Conservation (phyloP, 306 rosid species). For the Hippophae rhamnoides region DNA sequence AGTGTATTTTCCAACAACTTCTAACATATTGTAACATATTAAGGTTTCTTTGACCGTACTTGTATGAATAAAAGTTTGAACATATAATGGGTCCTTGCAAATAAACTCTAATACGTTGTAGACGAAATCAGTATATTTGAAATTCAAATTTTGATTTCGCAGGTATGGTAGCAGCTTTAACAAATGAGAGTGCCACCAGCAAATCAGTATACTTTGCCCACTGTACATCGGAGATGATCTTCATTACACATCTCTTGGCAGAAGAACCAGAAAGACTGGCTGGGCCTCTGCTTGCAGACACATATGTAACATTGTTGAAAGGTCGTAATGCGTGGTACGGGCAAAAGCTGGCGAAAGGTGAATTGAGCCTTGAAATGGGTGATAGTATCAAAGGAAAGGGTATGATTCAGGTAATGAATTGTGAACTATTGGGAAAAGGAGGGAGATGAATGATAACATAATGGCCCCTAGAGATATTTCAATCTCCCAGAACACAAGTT, state of each 20-base stretch:
- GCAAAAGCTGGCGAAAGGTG: constrained; percentile 78
- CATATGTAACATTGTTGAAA: constrained; percentile 75
- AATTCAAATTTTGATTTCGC: constrained; percentile 14
- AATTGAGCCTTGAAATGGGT: constrained; percentile 89
- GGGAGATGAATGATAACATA: no score
- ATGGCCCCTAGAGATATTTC: no score
- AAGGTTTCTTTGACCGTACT: not conserved
- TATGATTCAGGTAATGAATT: constrained; percentile 75
- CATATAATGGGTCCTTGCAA: not conserved
- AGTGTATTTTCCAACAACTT: no score
- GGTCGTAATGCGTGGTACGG: constrained; percentile 95
- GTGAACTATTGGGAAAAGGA: no score
- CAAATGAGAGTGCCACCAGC: constrained; percentile 97
- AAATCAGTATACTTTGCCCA: constrained; percentile 94
- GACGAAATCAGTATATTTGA: constrained; percentile 9
- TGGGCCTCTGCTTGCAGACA: constrained; percentile 92
- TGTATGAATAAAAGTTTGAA: not conserved
- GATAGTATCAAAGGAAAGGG: constrained; percentile 98
- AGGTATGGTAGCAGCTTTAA: constrained; percentile 94
- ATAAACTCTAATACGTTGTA: not conserved
- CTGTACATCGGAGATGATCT: constrained; percentile 95
- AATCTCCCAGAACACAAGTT: no score
- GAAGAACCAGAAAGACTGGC: constrained; percentile 94
- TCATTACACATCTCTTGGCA: constrained; percentile 82
- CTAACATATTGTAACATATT: no score